Conservation (phyloP, 1,284 basidiomycete species). For the Leccinum cinnamomeum region DNA sequence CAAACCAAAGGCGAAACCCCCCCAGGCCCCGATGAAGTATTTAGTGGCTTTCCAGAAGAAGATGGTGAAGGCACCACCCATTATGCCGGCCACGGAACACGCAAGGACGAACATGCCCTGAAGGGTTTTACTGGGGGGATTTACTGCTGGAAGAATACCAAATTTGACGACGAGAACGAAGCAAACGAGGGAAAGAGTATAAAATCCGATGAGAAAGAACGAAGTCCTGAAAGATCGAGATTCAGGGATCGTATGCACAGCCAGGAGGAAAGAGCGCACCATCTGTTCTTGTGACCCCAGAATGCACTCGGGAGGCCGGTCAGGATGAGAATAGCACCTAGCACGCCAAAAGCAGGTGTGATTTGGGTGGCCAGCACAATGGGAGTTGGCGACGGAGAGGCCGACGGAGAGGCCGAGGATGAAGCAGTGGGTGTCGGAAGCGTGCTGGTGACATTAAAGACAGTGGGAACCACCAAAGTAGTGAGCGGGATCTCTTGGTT, state of each 20-base stretch:
- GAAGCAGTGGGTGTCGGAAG: constrained; percentile 42
- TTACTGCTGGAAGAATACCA: constrained; percentile 79
- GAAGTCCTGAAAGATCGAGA: constrained; percentile 65
- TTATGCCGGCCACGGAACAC: constrained; percentile 74
- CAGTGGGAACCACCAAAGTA: constrained; percentile 50
- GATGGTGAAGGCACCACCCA: constrained; percentile 81
- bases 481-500: constrained; percentile 48
- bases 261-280: constrained; percentile 46
- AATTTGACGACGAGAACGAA: constrained; percentile 89
- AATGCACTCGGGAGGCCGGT: constrained; percentile 89
- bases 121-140: constrained; percentile 74
- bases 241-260: constrained; percentile 14
- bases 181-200: constrained; percentile 82
- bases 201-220: constrained; percentile 90
- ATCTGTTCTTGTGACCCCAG: constrained; percentile 91
- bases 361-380: constrained; percentile 70
- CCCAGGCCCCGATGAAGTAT: constrained; percentile 86
- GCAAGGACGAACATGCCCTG: constrained; percentile 91
- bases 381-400: constrained; percentile 49
- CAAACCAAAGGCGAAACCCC: constrained; percentile 83
- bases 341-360: constrained; percentile 86
- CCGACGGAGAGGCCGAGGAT: constrained; percentile 42
- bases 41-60: constrained; percentile 89
- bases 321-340: constrained; percentile 86
- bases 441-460: constrained; percentile 59